Evolutionary conservation across 1,284 basidiomycete genomes (phyloP), one percentile per base, ranked within the genome.

Genomic region (Leucocoprinus gongylophorus): DNA sequence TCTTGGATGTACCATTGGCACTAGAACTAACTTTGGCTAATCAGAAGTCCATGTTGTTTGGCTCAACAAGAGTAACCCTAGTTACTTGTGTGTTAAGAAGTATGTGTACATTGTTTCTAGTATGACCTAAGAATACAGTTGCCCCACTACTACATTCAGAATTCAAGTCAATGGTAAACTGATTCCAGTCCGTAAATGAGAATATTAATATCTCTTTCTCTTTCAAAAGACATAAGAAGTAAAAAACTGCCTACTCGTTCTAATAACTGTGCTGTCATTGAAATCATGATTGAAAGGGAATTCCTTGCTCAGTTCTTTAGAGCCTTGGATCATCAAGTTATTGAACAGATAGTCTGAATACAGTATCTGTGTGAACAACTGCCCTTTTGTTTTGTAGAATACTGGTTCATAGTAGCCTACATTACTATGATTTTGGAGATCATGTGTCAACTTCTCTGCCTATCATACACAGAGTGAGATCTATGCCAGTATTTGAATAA

Each of bases 201-300:
- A n/a, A n/a, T n/a, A n/a, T n/a, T n/a, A n/a, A n/a, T n/a, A n/a
- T n/a, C n/a, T n/a, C n/a, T n/a, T n/a, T n/a, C n/a, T n/a, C n/a
- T n/a, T n/a, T n/a, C n/a, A n/a, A n/a, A n/a, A n/a, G n/a, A n/a
- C n/a, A n/a, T n/a, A n/a, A n/a, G n/a, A n/a, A n/a, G n/a, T n/a
- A 18, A 4, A 2, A 9, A 32, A 7, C 3, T 39, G 32, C 23
- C 33, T 40, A 61, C 64, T 61, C 9, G 67, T 52, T 23, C 68
- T 67, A 17, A 68, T 57, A 6, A 62, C 62, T 15, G 54, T 58
- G 3, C 67, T 67, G 3, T 59, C 58, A 39, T 66, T 68, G 46
- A 57, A 56, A 51, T 70, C 68, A 28, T 62, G 12, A 30, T 62
- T 61, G 41, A 58, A 65, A 5, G 57, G 48, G 46, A 68, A 69